phyloP scores from a whole-genome alignment of 2,329 filamentous ascomycete genomes.

The Rhexocercosporidium sp. region DNA sequence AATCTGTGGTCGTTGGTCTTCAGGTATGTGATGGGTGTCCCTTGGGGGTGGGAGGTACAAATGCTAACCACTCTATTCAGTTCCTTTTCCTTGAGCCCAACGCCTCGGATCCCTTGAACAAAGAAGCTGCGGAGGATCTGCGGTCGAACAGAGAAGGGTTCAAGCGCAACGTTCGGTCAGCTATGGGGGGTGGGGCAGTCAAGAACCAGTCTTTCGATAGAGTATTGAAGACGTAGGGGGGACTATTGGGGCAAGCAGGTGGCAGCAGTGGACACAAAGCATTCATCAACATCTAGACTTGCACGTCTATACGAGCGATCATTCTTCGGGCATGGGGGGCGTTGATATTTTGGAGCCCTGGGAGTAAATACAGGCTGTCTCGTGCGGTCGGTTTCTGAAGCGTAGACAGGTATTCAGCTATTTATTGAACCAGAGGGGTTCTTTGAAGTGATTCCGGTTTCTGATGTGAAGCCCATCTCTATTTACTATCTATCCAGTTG shows the following conservation, averaged over 20 bases:
- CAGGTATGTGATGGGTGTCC: conserved; percentile 60
- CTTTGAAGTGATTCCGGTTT: background rate
- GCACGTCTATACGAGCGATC: conserved; percentile 30
- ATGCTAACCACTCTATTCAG: conserved; percentile 50
- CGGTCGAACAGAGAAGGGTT: conserved; percentile 85
- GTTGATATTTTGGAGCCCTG: conserved; percentile 29
- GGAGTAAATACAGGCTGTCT: conserved; percentile 35
- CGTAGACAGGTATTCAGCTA: conserved; percentile 17
- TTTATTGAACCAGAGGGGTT: conserved; percentile 7
- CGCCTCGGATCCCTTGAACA: conserved; percentile 95
- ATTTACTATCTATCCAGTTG: background rate
- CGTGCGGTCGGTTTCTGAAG: conserved; percentile 25
- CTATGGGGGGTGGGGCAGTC: conserved; percentile 82
- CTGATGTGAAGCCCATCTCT: background rate
- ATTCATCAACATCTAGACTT: conserved; percentile 31
- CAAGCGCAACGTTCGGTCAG: conserved; percentile 83
- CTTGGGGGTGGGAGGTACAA: background rate
- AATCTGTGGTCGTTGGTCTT: conserved; percentile 93
- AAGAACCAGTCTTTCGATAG: conserved; percentile 77
- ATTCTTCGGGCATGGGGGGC: conserved; percentile 36
- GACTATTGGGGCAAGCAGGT: background rate
- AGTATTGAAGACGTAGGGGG: conserved; percentile 62
- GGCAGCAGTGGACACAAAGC: conserved; percentile 20
- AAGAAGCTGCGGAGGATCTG: conserved; percentile 94
- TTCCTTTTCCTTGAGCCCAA: conserved; percentile 98